A percentile compares a stretch with the other conserved stretches of the same genome.
phyloP scores from a whole-genome alignment of 257 asterid species.

The Oldenlandia corymbosa region DNA sequence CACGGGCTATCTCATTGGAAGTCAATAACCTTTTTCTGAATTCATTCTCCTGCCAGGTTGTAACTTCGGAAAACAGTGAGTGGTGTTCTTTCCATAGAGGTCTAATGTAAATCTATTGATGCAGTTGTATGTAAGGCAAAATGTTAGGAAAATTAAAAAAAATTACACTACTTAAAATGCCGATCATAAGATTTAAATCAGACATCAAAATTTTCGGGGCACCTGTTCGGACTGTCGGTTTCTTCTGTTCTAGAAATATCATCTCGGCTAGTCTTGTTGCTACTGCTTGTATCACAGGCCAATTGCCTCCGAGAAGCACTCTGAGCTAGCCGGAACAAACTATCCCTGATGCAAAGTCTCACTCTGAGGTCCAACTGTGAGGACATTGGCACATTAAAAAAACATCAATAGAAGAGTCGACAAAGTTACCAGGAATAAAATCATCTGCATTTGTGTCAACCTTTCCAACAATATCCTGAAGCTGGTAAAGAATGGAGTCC shows the following conservation, averaged over 20 bases:
- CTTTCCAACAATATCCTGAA: conserved; percentile 67
- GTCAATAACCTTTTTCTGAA: no score
- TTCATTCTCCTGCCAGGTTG: neutral
- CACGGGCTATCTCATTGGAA: neutral
- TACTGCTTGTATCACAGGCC: conserved; percentile 42
- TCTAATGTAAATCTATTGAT: no score
- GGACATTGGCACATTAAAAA: conserved; percentile 5
- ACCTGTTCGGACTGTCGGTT: conserved; percentile 51
- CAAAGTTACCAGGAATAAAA: conserved; percentile 15
- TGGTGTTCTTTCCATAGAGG: neutral
- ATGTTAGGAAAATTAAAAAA: neutral
- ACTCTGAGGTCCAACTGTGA: conserved; percentile 66
- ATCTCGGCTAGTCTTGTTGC: conserved; percentile 40
- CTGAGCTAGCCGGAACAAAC: conserved; percentile 78
- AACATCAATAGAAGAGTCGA: conserved; percentile 7
- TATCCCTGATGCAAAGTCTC: conserved; percentile 73
- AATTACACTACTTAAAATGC: neutral
- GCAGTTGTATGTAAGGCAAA: neutral
- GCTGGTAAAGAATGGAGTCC: conserved; percentile 63
- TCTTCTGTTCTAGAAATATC: conserved; percentile 37
- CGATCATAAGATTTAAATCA: neutral
- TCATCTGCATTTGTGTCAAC: conserved; percentile 31
- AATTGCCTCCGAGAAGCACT: conserved; percentile 68
- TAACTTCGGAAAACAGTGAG: neutral
- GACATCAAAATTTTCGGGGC: conserved; percentile 16